Evolutionary conservation across 768 basidiomycete species (phyloP).

Genomic region (Holtermannia corniformis): DNA sequence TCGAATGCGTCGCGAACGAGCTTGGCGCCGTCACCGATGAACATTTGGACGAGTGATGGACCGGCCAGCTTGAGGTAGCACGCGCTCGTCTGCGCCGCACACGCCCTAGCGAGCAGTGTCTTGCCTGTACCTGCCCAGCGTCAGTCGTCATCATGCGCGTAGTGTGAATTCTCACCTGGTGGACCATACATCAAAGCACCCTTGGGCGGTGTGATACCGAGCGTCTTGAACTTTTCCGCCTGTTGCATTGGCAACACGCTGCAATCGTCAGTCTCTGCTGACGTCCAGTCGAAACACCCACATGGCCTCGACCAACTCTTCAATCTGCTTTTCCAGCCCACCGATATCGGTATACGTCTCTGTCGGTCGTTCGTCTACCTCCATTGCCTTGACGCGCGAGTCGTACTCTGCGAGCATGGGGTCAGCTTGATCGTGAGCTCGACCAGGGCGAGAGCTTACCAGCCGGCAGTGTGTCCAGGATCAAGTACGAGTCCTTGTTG

Average conservation of each 20-base stretch:
- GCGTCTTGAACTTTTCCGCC: constrained; percentile 86
- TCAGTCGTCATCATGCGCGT: constrained; percentile 2
- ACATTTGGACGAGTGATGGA: constrained; percentile 96
- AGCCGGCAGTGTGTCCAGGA: constrained; percentile 83
- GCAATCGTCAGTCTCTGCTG: background rate
- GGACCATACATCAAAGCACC: constrained; percentile 98
- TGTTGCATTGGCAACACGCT: constrained; percentile 93
- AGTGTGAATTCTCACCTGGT: constrained; percentile 55
- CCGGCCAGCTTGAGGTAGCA: constrained; percentile 97
- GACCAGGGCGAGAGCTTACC: constrained; percentile 19
- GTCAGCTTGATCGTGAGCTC: background rate
- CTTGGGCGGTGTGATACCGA: constrained; percentile 97
- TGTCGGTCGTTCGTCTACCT: constrained; percentile 95
- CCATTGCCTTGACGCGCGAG: constrained; percentile 98
- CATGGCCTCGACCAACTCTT: constrained; percentile 95
- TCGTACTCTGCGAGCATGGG: constrained; percentile 64
- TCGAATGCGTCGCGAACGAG: constrained; percentile 97
- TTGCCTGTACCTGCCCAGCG: constrained; percentile 70
- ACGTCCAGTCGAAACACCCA: constrained; percentile 12
- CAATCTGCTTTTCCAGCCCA: constrained; percentile 97
- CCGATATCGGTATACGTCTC: constrained; percentile 91
- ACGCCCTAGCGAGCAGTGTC: constrained; percentile 92
- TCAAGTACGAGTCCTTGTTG: constrained; percentile 97
- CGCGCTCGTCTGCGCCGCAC: constrained; percentile 94
- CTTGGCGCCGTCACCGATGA: constrained; percentile 98